Conservation (phyloP, 768 basidiomycete genomes). For the Botryobasidium botryosum region DNA sequence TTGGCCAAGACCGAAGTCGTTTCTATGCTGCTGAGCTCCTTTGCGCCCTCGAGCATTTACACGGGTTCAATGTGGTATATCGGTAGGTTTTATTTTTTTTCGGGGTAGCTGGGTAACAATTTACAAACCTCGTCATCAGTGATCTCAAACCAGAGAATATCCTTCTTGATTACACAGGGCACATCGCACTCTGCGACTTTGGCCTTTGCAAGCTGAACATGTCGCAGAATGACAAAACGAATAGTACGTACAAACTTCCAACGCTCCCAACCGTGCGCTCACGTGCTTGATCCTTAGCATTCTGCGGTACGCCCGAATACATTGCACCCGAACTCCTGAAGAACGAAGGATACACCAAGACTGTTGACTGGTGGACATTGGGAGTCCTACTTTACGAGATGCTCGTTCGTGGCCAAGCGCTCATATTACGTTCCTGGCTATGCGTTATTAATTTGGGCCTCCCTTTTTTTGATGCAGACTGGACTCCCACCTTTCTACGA, state of each 20-base stretch:
- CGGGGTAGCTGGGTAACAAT: neutral
- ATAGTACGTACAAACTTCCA: constrained; percentile 40
- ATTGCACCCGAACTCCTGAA: constrained; percentile 98
- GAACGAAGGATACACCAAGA: constrained; percentile 89
- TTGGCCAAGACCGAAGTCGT: constrained; percentile 81
- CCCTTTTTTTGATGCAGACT: constrained; percentile 52
- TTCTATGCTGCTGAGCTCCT: constrained; percentile 98
- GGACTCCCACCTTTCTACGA: constrained; percentile 98
- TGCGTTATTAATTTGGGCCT: neutral
- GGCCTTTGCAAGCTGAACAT: constrained; percentile 94
- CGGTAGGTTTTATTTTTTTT: constrained; percentile 34
- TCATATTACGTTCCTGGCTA: neutral
- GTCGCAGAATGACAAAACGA: constrained; percentile 94
- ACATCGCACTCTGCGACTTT: constrained; percentile 96
- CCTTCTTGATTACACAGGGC: constrained; percentile 89
- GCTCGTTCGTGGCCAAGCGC: constrained; percentile 18
- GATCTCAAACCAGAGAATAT: constrained; percentile 99
- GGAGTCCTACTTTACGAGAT: constrained; percentile 98
- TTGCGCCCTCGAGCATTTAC: constrained; percentile 87
- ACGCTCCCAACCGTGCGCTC: constrained; percentile 7
- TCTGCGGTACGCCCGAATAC: constrained; percentile 98
- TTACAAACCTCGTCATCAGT: constrained; percentile 22
- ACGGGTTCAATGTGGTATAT: constrained; percentile 96
- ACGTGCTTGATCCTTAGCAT: constrained; percentile 37
- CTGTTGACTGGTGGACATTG: constrained; percentile 99